phyloP scores from a whole-genome alignment of 352 stramenopile species.

The Phytophthora litchii region DNA sequence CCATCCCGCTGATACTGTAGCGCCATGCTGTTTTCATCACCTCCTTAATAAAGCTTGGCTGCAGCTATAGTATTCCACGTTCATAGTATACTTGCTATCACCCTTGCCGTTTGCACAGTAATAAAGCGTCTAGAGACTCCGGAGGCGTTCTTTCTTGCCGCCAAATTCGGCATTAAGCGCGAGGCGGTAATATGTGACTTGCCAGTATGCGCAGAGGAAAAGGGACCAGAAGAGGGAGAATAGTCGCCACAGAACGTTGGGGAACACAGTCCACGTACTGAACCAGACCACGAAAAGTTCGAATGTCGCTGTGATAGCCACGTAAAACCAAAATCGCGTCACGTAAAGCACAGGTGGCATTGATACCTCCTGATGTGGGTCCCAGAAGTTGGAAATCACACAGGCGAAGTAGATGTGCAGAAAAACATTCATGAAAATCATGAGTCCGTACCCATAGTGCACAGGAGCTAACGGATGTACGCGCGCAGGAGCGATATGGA shows the following conservation, averaged over 20 bases:
- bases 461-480: constrained; percentile 78
- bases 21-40: constrained; percentile 18
- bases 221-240: constrained; percentile 61
- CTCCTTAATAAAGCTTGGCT: constrained; percentile 24
- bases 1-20: constrained; percentile 1
- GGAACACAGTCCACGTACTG: constrained; percentile 80
- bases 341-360: constrained; percentile 82
- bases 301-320: constrained; percentile 43
- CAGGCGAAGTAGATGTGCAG: constrained; percentile 78
- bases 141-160: constrained; percentile 80
- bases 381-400: constrained; percentile 85
- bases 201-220: constrained; percentile 61
- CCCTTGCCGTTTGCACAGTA: constrained; percentile 1
- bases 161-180: constrained; percentile 72
- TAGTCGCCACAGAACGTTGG: constrained; percentile 78
- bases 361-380: constrained; percentile 46
- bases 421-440: constrained; percentile 82
- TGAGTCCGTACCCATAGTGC: constrained; percentile 77
- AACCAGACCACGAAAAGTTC: constrained; percentile 82
- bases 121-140: constrained; percentile 56
- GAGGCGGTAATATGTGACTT: constrained; percentile 76
- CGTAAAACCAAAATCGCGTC: constrained; percentile 72
- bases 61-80: constrained; percentile 19
- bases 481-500: constrained; percentile 58
- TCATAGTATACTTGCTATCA: constrained; percentile 16